A percentile compares a stretch with the other conserved stretches of the same genome.
These are phyloP conservation scores for Leucocoprinus leucothites DNA, from an alignment of 768 basidiomycete species.

Conservation along the genomic window DNA sequence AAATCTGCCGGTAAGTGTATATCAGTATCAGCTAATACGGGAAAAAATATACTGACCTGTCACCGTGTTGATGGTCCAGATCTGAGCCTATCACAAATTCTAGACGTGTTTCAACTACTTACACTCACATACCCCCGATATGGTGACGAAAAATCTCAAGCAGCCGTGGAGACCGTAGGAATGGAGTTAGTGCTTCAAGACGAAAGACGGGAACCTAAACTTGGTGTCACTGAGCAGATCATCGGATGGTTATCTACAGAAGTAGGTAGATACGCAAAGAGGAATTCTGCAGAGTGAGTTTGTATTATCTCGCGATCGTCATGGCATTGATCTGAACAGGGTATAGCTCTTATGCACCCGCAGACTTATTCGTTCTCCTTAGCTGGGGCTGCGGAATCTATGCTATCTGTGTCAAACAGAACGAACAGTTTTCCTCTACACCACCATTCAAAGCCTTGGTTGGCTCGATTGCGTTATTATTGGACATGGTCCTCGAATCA, in stretches of 20 bases:
- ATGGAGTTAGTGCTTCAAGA: slow-evolving; percentile 64
- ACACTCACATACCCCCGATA: slow-evolving; percentile 79
- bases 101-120: slow-evolving; percentile 72
- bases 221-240: slow-evolving; percentile 67
- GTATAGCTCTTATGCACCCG: slow-evolving; percentile 49
- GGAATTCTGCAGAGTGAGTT: slow-evolving; percentile 52
- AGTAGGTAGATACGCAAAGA: slow-evolving; percentile 53
- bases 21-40: not conserved
- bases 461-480: slow-evolving; percentile 52
- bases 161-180: slow-evolving; percentile 67
- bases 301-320: not conserved
- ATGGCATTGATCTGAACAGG: slow-evolving; percentile 11
- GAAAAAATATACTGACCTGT: slow-evolving; percentile 8
- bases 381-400: slow-evolving; percentile 71
- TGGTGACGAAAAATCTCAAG: slow-evolving; percentile 64
- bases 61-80: slow-evolving; percentile 37
- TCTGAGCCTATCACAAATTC: slow-evolving; percentile 51
- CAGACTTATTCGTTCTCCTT: slow-evolving; percentile 65
- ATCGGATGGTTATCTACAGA: slow-evolving; percentile 76
- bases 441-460: slow-evolving; percentile 52
- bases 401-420: slow-evolving; percentile 41
- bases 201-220: slow-evolving; percentile 46
- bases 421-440: slow-evolving; percentile 42
- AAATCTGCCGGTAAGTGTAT: slow-evolving; percentile 50
- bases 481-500: slow-evolving; percentile 59